Base-by-base conservation (phyloP, 2,329 filamentous ascomycete genomes). In the Diaporthe aspalathi region DNA sequence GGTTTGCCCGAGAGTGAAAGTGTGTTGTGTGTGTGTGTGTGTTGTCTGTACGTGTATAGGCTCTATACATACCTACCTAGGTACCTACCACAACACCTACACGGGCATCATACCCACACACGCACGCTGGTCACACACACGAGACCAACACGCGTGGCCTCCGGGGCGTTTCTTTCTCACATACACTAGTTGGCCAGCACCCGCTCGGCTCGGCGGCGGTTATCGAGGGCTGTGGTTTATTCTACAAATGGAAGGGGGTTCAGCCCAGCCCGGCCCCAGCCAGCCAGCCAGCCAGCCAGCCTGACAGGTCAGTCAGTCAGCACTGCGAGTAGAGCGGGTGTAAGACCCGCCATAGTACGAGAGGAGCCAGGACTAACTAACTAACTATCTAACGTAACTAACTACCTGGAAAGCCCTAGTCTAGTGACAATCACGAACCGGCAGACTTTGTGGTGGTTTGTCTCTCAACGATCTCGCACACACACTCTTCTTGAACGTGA, bases 271-370 rank as follows among this genome's bases (percentile, higher is more conserved):
- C 32, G 9, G 32, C 32, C 32, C 32, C 5, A 9, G 5, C 32
- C 32, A 35, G 32, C 32, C 32, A 35, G 32, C 32, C 32, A 35
- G 32, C 32, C n/a, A n/a, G n/a, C 38, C 40, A 24, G 17, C 7
- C 43, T 29, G 8, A 8, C 20, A 16, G 12, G 43, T 49, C 43
- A 35, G 32, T 35, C 35, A 38, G 35, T 12, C 5, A 49, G 43
- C 29, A 49, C 57, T 63, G 40, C 12, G 24, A 20, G 27, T 12
- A 43, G 43, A 20, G 43, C 27, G 60, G 43, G 60, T 49, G 60
- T 49, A 35, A 63, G 60, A 63, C 29, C 60, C 60, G 43, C 60
- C 60, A 63, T 47, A 63, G 40, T 40, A 63, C n/a, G 38, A 11
- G n/a, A 29, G 22, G 5, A n/a, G 7, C n/a, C 40, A 63, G 24